These are phyloP conservation scores for Catunica adiposa DNA, from an alignment of 2,329 filamentous ascomycete species.

Conservation along the genomic window DNA sequence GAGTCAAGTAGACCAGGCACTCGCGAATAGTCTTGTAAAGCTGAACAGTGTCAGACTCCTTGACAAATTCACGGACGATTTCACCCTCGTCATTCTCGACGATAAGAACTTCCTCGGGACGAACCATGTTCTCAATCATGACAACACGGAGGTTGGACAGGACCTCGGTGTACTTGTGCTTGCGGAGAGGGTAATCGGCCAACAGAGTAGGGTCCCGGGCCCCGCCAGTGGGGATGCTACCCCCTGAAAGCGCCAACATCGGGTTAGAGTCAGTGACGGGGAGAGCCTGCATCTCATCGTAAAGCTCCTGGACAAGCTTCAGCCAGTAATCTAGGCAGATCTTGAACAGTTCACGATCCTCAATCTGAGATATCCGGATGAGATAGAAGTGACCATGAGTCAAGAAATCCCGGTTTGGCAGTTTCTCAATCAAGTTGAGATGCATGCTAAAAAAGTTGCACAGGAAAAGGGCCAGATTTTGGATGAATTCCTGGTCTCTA, in stretches of 20 bases:
- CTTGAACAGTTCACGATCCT: conserved; percentile 98
- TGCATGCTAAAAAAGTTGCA: conserved; percentile 96
- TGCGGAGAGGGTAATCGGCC: conserved; percentile 79
- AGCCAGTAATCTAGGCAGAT: conserved; percentile 99
- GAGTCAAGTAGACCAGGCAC: conserved; percentile 90
- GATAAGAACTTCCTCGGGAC: conserved; percentile 91
- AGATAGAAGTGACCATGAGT: conserved; percentile 96
- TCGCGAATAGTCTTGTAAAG: conserved; percentile 98
- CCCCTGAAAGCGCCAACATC: conserved; percentile 56
- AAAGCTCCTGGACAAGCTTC: conserved; percentile 91
- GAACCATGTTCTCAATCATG: conserved; percentile 99
- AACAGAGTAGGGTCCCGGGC: conserved; percentile 74
- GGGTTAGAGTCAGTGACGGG: conserved; percentile 89
- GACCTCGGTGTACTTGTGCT: conserved; percentile 95
- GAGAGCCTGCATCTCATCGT: conserved; percentile 96
- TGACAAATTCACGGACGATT: conserved; percentile 97
- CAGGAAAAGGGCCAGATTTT: conserved; percentile 88
- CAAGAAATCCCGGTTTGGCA: conserved; percentile 88
- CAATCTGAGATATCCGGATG: conserved; percentile 95
- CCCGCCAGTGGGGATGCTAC: conserved; percentile 53
- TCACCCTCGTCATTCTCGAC: conserved; percentile 99
- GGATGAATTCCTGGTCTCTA: conserved; percentile 90
- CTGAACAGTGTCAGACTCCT: conserved; percentile 97
- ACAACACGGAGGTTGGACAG: conserved; percentile 86
- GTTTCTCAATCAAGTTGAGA: conserved; percentile 78